These are phyloP conservation scores for Geum urbanum DNA, from an alignment of 306 rosid species.

Conservation along the genomic window DNA sequence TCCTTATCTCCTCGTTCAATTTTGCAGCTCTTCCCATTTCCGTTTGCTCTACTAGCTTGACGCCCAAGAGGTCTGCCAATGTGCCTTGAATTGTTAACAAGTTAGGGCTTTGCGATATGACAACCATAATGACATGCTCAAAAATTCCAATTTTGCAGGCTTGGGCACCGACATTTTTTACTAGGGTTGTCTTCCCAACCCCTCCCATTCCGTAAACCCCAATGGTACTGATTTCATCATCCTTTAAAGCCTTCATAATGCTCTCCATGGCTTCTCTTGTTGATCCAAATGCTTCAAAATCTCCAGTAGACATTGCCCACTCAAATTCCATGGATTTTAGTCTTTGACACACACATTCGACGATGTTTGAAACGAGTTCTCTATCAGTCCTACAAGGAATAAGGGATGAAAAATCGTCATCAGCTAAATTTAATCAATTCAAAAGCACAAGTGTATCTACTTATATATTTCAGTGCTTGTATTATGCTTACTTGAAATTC, in stretches of 20 bases:
- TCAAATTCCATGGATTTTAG: no score
- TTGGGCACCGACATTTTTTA: neutral
- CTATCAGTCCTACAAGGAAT: neutral
- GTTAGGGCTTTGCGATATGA: neutral
- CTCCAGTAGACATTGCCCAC: neutral
- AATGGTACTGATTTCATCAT: neutral
- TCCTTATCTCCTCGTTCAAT: neutral
- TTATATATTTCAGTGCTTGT: neutral
- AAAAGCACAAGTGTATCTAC: no score
- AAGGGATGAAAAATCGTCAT: no score
- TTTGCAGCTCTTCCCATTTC: neutral
- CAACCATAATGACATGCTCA: neutral
- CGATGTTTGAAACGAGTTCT: no score
- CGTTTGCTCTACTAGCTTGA: neutral
- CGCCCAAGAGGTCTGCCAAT: neutral
- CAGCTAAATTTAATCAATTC: no score
- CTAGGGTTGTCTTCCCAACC: neutral
- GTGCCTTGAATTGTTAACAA: neutral
- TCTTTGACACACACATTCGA: no score
- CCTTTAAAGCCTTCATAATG: neutral
- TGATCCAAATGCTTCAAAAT: neutral
- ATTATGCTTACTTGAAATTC: neutral
- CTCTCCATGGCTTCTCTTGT: neutral
- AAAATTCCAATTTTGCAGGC: neutral
- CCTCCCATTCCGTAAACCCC: slow-evolving; percentile 6